phyloP scores from a whole-genome alignment of 768 basidiomycete genomes.

The Panellus pusillus region DNA sequence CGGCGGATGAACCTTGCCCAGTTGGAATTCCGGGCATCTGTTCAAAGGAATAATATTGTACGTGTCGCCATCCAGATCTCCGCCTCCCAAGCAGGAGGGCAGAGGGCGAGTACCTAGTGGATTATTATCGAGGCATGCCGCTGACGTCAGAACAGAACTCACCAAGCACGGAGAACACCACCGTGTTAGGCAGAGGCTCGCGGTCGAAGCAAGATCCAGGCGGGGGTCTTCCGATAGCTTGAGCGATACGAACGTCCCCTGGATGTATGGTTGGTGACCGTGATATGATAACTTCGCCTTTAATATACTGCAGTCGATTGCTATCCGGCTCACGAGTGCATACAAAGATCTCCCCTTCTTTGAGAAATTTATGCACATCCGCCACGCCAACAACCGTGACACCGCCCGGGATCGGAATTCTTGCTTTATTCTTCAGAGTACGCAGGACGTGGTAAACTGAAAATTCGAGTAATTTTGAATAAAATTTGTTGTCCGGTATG shows the following conservation, averaged over 20 bases:
- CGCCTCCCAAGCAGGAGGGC: slow-evolving; percentile 64
- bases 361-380: slow-evolving; percentile 56
- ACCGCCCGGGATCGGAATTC: slow-evolving; percentile 63
- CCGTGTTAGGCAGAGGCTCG: slow-evolving; percentile 57
- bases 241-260: slow-evolving; percentile 62
- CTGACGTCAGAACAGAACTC: neutral
- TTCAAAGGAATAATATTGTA: slow-evolving; percentile 53
- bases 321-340: slow-evolving; percentile 48
- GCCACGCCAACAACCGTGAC: slow-evolving; percentile 75
- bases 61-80: slow-evolving; percentile 67
- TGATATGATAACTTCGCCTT: slow-evolving; percentile 56
- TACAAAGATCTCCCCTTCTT: slow-evolving; percentile 60
- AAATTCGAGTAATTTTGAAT: slow-evolving; percentile 50
- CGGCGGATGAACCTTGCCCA: slow-evolving; percentile 30
- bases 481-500: slow-evolving; percentile 44
- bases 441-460: slow-evolving; percentile 65
- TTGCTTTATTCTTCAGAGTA: slow-evolving; percentile 61
- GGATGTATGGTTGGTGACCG: slow-evolving; percentile 71
- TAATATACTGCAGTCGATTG: slow-evolving; percentile 40
- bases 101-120: slow-evolving; percentile 55
- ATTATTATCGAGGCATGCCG: neutral
- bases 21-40: slow-evolving; percentile 35
- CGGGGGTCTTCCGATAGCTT: slow-evolving; percentile 61
- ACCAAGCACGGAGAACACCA: slow-evolving; percentile 67
- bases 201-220: slow-evolving; percentile 48